Conservation (phyloP, 495 filamentous ascomycete species). For the Parmelia sp. region DNA sequence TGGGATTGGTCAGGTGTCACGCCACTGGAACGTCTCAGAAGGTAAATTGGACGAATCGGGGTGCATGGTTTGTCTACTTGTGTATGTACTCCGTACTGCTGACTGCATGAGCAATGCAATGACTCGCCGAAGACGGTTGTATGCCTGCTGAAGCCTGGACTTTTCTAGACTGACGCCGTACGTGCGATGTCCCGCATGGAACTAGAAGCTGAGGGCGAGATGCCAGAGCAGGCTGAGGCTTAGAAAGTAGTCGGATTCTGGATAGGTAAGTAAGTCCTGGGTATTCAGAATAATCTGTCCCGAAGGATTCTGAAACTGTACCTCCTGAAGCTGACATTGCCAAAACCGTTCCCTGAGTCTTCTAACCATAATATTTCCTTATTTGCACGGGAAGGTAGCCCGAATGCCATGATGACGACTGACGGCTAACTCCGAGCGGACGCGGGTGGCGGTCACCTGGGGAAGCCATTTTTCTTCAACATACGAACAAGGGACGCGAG, state of each 20-base stretch:
- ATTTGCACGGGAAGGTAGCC: background rate
- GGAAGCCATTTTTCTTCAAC: background rate
- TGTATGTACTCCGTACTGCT: no score
- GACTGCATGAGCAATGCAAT: background rate
- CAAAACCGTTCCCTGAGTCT: background rate
- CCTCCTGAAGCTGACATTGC: background rate
- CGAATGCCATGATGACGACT: background rate
- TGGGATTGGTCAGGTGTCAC: no score
- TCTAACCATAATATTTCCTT: no score
- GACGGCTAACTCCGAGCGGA: background rate
- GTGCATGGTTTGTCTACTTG: no score
- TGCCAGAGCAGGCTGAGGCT: background rate
- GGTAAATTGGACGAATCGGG: no score
- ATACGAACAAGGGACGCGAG: no score
- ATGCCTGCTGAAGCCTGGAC: no score
- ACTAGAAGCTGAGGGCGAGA: background rate
- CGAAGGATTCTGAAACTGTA: background rate
- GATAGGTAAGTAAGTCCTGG: no score
- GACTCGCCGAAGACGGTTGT: background rate
- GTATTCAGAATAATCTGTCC: no score
- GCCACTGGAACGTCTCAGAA: no score
- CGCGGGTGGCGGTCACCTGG: background rate
- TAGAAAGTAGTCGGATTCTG: no score
- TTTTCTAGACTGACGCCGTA: background rate
- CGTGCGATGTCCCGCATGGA: background rate